Evolutionary conservation across 2,329 filamentous ascomycete species (phyloP), one percentile per base, ranked within the genome.

Genomic region (Alternaria gaisen): DNA sequence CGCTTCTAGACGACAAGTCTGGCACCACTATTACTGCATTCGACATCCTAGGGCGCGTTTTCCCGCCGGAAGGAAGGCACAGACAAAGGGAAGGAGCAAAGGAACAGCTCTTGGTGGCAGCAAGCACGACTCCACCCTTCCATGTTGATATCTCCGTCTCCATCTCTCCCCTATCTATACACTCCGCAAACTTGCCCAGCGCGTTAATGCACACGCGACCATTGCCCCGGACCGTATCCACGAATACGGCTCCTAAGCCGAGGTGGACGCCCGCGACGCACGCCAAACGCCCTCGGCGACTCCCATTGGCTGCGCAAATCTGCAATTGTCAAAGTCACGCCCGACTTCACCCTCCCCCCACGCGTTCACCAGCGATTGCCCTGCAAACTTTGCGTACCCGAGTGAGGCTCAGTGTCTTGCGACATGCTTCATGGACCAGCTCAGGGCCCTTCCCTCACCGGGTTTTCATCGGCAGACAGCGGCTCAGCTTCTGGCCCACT

Each of bases 251-350:
- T 43, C 41, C 20, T 51, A 26, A 18, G 51, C 60, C 58, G 61
- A 63, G n/a, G 26, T 46, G 44, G 43, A 41, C 46, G 58, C 18
- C 32, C 4, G 26, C 42, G 42, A 46, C 41, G 42, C 51, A 36
- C 20, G 30, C 56, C 32, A 42, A 30, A 56, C 60, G 43, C 57
- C 12, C 43, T 63, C 63, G 64, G 63, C 59, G 20, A 60, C 42
- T 50, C 56, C 58, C 30, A 72, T 70, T 68, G 69, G 69, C 22
- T 26, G 55, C 16, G 44, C 38, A 26, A 30, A 16, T 1, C 24
- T 7, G 30, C 43, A 16, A 44, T 8, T 30, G 32, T 36, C 32
- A 53, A 50, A 9, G n/a, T 24, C 38, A 32, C 44, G 38, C 26
- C 34, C 41, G 16, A 38, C 36, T 30, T 47, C 41, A 51, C 32